These are phyloP conservation scores for Debaryomyces tyrocola DNA, from an alignment of 805 yeast species.

Conservation along the genomic window DNA sequence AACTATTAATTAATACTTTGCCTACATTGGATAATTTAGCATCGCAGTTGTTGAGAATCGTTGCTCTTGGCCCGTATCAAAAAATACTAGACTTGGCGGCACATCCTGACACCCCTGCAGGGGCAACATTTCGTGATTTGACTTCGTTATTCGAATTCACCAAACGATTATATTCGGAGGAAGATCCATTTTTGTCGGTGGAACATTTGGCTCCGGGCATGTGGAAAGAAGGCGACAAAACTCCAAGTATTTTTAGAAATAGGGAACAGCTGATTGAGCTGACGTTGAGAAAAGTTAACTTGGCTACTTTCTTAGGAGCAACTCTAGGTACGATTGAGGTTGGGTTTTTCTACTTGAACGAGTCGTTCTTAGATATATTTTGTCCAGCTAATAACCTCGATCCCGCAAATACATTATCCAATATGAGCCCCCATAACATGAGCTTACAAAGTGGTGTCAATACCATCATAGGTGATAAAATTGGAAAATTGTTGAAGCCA, in stretches of 20 bases:
- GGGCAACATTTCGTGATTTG: conserved; percentile 64
- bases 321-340: conserved; percentile 80
- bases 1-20: conserved; percentile 63
- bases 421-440: conserved; percentile 30
- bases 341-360: conserved; percentile 85
- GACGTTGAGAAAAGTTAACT: conserved; percentile 77
- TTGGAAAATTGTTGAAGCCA: conserved; percentile 68
- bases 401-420: conserved; percentile 44
- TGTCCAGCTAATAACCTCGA: conserved; percentile 69
- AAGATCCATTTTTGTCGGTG: conserved; percentile 70
- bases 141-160: conserved; percentile 79
- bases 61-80: conserved; percentile 74
- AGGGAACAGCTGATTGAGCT: conserved; percentile 62
- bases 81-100: conserved; percentile 71
- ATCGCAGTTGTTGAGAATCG: conserved; percentile 71
- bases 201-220: conserved; percentile 70
- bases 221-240: conserved; percentile 62
- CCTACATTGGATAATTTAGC: conserved; percentile 82
- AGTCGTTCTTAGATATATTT: conserved; percentile 80
- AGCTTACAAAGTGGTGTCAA: conserved; percentile 34
- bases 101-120: conserved; percentile 61
- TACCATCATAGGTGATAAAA: conserved; percentile 37
- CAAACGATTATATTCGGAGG: conserved; percentile 65
- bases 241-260: conserved; percentile 57
- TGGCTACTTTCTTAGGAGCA: conserved; percentile 87